These are phyloP conservation scores for Alternaria triticina DNA, from an alignment of 2,329 filamentous ascomycete species.

Conservation along the genomic window DNA sequence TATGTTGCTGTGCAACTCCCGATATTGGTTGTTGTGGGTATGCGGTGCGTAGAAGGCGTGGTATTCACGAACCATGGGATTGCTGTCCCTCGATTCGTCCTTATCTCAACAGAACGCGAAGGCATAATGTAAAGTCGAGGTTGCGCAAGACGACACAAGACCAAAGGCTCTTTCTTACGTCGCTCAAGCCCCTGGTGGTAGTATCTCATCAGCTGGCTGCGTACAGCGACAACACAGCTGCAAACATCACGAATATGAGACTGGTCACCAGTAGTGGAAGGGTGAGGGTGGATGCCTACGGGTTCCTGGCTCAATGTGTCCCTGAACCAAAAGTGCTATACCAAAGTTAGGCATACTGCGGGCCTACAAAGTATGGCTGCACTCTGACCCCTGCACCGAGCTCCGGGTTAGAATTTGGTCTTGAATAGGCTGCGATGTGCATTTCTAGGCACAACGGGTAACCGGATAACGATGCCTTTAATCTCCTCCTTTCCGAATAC, in stretches of 20 bases:
- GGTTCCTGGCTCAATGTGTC: neutral
- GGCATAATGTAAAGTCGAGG: neutral
- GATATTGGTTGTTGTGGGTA: neutral
- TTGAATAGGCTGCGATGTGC: neutral
- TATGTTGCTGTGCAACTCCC: neutral
- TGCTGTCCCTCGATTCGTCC: neutral
- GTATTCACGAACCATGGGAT: neutral
- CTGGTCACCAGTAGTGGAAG: neutral
- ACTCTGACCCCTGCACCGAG: neutral
- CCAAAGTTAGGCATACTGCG: neutral
- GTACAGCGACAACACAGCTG: neutral
- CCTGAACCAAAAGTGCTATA: neutral
- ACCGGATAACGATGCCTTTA: neutral
- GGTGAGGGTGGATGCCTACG: neutral
- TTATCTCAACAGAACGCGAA: neutral
- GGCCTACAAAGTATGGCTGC: neutral
- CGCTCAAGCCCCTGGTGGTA: neutral
- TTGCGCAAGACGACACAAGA: neutral
- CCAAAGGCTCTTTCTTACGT: neutral
- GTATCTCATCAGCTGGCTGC: neutral
- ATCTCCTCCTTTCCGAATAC: neutral
- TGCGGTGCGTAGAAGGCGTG: neutral
- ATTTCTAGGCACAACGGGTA: neutral
- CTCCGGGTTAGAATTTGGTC: neutral
- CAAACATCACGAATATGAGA: neutral